Conservation (phyloP, 2,329 filamentous ascomycete species). For the Pseudovirgaria hyperparasitica region DNA sequence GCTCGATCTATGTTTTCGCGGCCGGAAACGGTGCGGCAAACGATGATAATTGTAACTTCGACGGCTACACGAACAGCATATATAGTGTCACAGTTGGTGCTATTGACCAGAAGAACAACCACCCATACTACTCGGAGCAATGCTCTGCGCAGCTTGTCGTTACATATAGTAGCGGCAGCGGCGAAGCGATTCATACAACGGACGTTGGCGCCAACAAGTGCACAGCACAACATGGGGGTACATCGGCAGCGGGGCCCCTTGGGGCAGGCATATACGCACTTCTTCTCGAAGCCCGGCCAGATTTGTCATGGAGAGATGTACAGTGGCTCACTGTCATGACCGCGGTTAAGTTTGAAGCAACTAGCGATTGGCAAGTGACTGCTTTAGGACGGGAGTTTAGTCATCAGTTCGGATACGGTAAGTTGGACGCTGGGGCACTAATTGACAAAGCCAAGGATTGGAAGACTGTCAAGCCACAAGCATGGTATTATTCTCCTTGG, state of each 20-base stretch:
- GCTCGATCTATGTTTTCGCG: constrained; percentile 92
- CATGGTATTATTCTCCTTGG: constrained; percentile 92
- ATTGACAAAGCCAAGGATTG: constrained; percentile 79
- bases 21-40: constrained; percentile 80
- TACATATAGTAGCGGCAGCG: constrained; percentile 85
- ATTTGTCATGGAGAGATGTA: constrained; percentile 85
- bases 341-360: constrained; percentile 65
- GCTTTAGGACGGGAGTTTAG: constrained; percentile 76
- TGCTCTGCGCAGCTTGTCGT: constrained; percentile 94
- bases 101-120: constrained; percentile 72
- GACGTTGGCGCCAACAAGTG: constrained; percentile 79
- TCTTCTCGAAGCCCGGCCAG: constrained; percentile 70
- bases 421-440: constrained; percentile 76
- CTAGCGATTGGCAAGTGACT: constrained; percentile 73
- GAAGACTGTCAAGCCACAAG: constrained; percentile 83
- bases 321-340: constrained; percentile 83
- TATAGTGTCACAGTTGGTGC: constrained; percentile 97
- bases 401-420: constrained; percentile 91
- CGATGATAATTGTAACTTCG: constrained; percentile 98
- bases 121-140: constrained; percentile 91
- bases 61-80: constrained; percentile 98
- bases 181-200: constrained; percentile 88
- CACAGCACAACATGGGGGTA: constrained; percentile 76
- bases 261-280: constrained; percentile 88
- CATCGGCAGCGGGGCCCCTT: constrained; percentile 86